These are phyloP conservation scores for Ophiostoma tasmaniense DNA, from an alignment of 2,329 filamentous ascomycete genomes.

Conservation along the genomic window DNA sequence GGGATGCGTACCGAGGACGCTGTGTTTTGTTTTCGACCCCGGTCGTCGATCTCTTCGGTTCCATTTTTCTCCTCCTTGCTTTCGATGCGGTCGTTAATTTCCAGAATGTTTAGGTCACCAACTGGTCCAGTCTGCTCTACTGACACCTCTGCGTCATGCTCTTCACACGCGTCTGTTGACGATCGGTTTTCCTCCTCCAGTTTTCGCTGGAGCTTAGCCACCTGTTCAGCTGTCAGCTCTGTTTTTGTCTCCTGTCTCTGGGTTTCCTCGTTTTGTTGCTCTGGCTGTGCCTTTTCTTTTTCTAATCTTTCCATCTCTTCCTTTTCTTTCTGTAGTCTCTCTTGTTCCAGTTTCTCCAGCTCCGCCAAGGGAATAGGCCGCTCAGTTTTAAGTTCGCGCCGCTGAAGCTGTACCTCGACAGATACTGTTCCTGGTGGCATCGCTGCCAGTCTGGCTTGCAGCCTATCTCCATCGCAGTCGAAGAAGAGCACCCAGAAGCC, in stretches of 20 bases:
- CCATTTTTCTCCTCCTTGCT: background rate
- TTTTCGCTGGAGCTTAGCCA: background rate
- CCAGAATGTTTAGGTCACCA: background rate
- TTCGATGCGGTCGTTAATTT: background rate
- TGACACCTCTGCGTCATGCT: background rate
- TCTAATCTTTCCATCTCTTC: background rate
- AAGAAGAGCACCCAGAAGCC: constrained; percentile 41
- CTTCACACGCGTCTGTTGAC: background rate
- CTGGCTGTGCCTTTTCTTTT: background rate
- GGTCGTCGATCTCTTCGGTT: background rate
- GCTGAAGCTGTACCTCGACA: constrained; percentile 46
- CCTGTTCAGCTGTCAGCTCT: background rate
- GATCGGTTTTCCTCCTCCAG: background rate
- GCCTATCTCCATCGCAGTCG: constrained; percentile 37
- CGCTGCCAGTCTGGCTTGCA: constrained; percentile 34
- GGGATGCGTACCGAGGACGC: background rate
- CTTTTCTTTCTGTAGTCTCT: background rate
- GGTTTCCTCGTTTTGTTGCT: background rate
- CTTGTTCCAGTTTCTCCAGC: background rate
- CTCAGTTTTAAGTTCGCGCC: constrained; percentile 37
- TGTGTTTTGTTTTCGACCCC: background rate
- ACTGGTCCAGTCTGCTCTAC: background rate
- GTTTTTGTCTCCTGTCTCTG: background rate
- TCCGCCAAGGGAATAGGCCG: constrained; percentile 9
- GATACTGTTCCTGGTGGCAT: constrained; percentile 37